Evolutionary conservation across 2,329 filamentous ascomycete species (phyloP).

Genomic region (Pezicula neosporulosa): DNA sequence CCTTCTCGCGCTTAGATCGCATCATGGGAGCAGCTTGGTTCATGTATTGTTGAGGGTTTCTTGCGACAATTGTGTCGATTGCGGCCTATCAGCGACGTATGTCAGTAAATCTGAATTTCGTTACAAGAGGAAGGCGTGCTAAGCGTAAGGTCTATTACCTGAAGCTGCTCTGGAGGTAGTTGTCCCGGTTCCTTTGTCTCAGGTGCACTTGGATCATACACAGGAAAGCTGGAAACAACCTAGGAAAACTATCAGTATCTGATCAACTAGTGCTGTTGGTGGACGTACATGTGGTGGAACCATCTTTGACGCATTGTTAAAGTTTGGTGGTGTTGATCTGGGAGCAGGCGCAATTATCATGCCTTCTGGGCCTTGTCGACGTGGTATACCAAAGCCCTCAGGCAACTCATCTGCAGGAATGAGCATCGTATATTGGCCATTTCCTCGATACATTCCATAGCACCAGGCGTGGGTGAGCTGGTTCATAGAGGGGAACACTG

Average conservation of each 20-base stretch:
- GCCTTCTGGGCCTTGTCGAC: constrained; percentile 21
- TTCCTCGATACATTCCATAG: constrained; percentile 51
- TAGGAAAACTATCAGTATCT: constrained; percentile 4
- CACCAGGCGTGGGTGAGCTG: constrained; percentile 32
- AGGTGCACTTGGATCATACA: not conserved
- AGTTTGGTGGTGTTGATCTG: constrained; percentile 9
- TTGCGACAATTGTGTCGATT: constrained; percentile 19
- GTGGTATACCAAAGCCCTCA: constrained; percentile 37
- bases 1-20: constrained; percentile 44
- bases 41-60: not conserved
- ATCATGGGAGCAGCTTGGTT: not conserved
- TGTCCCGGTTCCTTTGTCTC: not conserved
- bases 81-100: constrained; percentile 3
- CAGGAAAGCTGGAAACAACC: constrained; percentile 5
- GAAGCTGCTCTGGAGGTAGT: not conserved
- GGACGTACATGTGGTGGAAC: constrained; percentile 17
- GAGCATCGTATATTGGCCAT: constrained; percentile 51
- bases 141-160: not conserved
- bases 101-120: not conserved
- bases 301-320: not conserved
- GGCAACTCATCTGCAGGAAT: constrained; percentile 51
- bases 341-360: constrained; percentile 25
- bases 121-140: not conserved
- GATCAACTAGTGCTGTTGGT: not conserved
- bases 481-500: constrained; percentile 11